phyloP scores from a whole-genome alignment of 495 filamentous ascomycete genomes.

The Pyrenula aspistea region DNA sequence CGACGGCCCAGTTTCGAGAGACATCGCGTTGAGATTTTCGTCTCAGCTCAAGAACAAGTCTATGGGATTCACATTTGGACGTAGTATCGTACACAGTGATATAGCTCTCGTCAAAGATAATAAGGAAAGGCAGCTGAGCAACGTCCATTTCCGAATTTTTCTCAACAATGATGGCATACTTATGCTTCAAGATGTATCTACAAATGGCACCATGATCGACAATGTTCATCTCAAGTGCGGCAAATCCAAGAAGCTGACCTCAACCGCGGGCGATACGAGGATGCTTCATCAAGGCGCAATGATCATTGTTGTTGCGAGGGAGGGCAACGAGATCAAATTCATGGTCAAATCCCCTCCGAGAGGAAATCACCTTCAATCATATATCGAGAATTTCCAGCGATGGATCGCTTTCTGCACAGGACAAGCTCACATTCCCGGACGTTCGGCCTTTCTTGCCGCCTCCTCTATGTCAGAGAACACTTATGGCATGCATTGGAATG shows the following conservation, averaged over 20 bases:
- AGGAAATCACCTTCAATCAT: conserved; percentile 45
- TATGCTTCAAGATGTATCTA: conserved; percentile 87
- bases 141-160: conserved; percentile 84
- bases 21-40: conserved; percentile 73
- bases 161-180: conserved; percentile 65
- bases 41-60: conserved; percentile 49
- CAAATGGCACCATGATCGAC: conserved; percentile 86
- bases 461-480: conserved; percentile 26
- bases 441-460: conserved; percentile 12
- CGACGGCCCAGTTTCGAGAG: conserved; percentile 32
- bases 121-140: conserved; percentile 58
- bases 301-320: conserved; percentile 52
- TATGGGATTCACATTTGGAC: conserved; percentile 75
- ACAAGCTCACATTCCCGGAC: conserved; percentile 13
- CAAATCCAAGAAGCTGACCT: conserved; percentile 21
- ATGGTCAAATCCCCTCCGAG: conserved; percentile 73
- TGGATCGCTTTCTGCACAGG: conserved; percentile 1
- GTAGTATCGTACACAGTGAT: conserved; percentile 60
- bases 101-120: conserved; percentile 48
- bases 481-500: conserved; percentile 64
- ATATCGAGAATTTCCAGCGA: conserved; percentile 42
- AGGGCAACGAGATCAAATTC: conserved; percentile 53
- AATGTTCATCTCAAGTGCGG: conserved; percentile 37
- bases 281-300: conserved; percentile 63
- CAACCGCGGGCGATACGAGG: conserved; percentile 28